A percentile compares a stretch with the other conserved stretches of the same genome.
phyloP scores from a whole-genome alignment of 2,329 filamentous ascomycete species.

The Geoglossum cookeanum region DNA sequence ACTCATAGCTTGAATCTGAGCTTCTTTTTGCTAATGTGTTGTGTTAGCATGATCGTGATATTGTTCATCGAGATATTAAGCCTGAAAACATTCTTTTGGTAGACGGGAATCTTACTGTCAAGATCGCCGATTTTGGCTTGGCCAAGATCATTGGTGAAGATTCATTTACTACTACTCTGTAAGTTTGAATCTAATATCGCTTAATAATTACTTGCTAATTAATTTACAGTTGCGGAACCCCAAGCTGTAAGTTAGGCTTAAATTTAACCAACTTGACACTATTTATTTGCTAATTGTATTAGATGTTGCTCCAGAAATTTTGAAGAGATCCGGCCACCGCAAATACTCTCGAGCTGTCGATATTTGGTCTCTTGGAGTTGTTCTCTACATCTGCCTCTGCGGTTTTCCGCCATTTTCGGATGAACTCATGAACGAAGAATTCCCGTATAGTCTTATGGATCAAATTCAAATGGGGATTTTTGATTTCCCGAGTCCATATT shows the following conservation, averaged over 20 bases:
- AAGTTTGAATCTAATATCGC: constrained; percentile 15
- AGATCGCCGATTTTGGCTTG: constrained; percentile 88
- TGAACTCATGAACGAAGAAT: constrained; percentile 63
- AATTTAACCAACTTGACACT: constrained; percentile 5
- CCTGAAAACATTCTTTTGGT: constrained; percentile 86
- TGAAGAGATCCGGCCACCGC: constrained; percentile 61
- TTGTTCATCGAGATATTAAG: constrained; percentile 95
- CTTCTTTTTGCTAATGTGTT: constrained; percentile 13
- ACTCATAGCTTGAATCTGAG: not conserved
- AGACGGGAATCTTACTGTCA: constrained; percentile 69
- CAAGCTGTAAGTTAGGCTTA: constrained; percentile 41
- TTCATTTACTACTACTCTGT: constrained; percentile 89
- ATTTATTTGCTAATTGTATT: constrained; percentile 5
- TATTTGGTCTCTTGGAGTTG: constrained; percentile 92
- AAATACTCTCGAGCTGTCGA: constrained; percentile 92
- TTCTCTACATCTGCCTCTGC: constrained; percentile 91
- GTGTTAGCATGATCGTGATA: constrained; percentile 76
- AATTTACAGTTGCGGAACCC: constrained; percentile 56
- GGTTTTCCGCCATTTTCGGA: constrained; percentile 96
- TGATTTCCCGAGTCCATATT: constrained; percentile 92
- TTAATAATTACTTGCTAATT: not conserved
- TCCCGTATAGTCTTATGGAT: constrained; percentile 70
- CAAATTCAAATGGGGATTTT: constrained; percentile 82
- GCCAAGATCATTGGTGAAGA: constrained; percentile 98
- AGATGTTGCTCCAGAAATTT: constrained; percentile 87